Conservation (phyloP, 441 rosid species). For the Pelargonium fulgidum region DNA sequence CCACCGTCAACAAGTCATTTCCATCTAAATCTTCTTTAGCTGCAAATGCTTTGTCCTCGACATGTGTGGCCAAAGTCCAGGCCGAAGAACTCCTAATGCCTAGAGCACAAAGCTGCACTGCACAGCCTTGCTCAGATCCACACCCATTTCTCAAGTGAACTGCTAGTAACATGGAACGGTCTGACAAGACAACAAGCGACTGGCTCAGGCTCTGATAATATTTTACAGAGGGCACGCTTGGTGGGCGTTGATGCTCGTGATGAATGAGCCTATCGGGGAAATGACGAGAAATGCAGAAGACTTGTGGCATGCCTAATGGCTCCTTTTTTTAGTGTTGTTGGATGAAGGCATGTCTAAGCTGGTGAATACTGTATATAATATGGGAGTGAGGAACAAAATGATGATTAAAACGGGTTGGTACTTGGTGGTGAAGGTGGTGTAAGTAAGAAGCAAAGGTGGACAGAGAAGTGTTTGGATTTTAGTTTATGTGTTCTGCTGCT, state of each 20-base stretch:
- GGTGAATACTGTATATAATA: background rate
- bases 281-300: background rate
- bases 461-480: background rate
- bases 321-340: background rate
- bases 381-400: background rate
- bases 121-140: background rate
- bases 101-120: conserved; percentile 40
- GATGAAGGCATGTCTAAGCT: background rate
- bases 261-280: background rate
- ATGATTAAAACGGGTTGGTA: background rate
- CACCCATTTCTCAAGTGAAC: background rate
- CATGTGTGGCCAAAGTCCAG: conserved; percentile 55
- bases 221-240: background rate
- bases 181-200: background rate
- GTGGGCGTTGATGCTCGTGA: background rate
- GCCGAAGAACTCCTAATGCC: conserved; percentile 68
- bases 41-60: conserved; percentile 27
- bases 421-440: background rate
- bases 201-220: background rate
- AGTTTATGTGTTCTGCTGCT: background rate
- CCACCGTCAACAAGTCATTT: conserved; percentile 18
- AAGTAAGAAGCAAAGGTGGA: background rate
- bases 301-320: background rate
- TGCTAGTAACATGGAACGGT: background rate
- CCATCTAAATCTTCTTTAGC: background rate